These are phyloP conservation scores for Cicer pinnatifidum DNA, from an alignment of 306 rosid genomes.

Conservation along the genomic window DNA sequence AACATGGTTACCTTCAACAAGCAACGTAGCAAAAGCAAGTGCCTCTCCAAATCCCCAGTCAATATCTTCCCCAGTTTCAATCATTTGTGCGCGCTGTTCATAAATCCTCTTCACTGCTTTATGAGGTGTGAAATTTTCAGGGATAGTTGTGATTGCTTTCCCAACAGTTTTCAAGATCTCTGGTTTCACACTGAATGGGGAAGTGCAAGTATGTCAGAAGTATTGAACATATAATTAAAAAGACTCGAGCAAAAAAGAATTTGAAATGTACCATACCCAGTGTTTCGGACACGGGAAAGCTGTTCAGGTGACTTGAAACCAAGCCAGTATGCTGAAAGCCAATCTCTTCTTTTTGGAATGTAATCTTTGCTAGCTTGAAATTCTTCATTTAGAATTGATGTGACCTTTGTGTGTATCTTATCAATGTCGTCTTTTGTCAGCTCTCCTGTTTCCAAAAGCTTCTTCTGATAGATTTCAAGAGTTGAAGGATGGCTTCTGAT, in stretches of 20 bases:
- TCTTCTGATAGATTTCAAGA: slow-evolving; percentile 83
- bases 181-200: slow-evolving; percentile 75
- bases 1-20: slow-evolving; percentile 94
- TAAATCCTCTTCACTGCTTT: slow-evolving; percentile 91
- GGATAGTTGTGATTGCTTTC: slow-evolving; percentile 81
- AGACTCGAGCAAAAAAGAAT: slow-evolving; percentile 15
- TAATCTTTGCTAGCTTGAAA: slow-evolving; percentile 91
- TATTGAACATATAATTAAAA: slow-evolving; percentile 7
- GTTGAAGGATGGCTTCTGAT: slow-evolving; percentile 84
- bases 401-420: slow-evolving; percentile 72
- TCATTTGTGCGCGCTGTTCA: slow-evolving; percentile 86
- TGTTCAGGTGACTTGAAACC: slow-evolving; percentile 98
- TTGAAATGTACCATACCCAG: slow-evolving; percentile 67
- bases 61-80: slow-evolving; percentile 91
- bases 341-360: slow-evolving; percentile 85
- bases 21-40: slow-evolving; percentile 91
- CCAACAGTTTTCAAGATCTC: slow-evolving; percentile 92
- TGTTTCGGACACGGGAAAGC: slow-evolving; percentile 85
- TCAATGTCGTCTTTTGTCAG: slow-evolving; percentile 69
- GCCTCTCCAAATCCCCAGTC: slow-evolving; percentile 98
- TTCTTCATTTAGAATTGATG: slow-evolving; percentile 80
- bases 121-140: slow-evolving; percentile 83
- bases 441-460: slow-evolving; percentile 77
- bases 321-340: slow-evolving; percentile 96
- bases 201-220: slow-evolving; percentile 38